phyloP scores from a whole-genome alignment of 192 early-diverging fungal species.

The Ambispora gerdemannii region DNA sequence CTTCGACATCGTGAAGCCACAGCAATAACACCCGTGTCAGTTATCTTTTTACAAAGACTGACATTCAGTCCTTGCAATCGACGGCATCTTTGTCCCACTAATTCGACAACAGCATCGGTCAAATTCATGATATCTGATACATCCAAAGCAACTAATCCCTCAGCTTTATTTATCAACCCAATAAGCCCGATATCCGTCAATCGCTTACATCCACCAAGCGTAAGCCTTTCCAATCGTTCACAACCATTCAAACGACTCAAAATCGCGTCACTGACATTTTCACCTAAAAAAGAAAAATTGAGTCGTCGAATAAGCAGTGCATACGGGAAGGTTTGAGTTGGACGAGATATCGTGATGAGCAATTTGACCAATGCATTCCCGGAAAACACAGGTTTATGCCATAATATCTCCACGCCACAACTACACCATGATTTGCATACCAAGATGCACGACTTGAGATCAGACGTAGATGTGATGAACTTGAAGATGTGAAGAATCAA shows the following conservation, averaged over 20 bases:
- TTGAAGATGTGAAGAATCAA: slow-evolving; percentile 50
- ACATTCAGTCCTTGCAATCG: slow-evolving; percentile 56
- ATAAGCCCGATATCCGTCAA: slow-evolving; percentile 47
- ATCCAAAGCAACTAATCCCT: slow-evolving; percentile 48
- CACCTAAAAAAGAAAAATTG: slow-evolving; percentile 51
- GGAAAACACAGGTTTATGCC: slow-evolving; percentile 48
- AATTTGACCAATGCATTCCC: slow-evolving; percentile 27
- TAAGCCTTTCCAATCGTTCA: slow-evolving; percentile 50
- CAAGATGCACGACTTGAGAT: slow-evolving; percentile 45
- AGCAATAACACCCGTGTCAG: slow-evolving; percentile 43
- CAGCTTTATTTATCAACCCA: slow-evolving; percentile 39
- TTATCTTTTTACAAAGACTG: slow-evolving; percentile 45
- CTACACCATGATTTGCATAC: slow-evolving; percentile 54
- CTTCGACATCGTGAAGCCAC: slow-evolving; percentile 45
- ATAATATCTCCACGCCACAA: slow-evolving; percentile 52
- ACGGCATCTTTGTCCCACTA: slow-evolving; percentile 46
- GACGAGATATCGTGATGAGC: slow-evolving; percentile 32
- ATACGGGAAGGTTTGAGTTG: slow-evolving; percentile 44
- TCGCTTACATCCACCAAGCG: slow-evolving; percentile 46
- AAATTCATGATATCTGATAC: slow-evolving; percentile 48
- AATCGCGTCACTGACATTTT: slow-evolving; percentile 40
- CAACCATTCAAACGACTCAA: slow-evolving; percentile 40
- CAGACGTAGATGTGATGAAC: slow-evolving; percentile 39
- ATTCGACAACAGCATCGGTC: slow-evolving; percentile 41
- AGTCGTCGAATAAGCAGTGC: slow-evolving; percentile 51